phyloP scores from a whole-genome alignment of 2,329 filamentous ascomycete species.

The Iodosphaeria phyllophila region DNA sequence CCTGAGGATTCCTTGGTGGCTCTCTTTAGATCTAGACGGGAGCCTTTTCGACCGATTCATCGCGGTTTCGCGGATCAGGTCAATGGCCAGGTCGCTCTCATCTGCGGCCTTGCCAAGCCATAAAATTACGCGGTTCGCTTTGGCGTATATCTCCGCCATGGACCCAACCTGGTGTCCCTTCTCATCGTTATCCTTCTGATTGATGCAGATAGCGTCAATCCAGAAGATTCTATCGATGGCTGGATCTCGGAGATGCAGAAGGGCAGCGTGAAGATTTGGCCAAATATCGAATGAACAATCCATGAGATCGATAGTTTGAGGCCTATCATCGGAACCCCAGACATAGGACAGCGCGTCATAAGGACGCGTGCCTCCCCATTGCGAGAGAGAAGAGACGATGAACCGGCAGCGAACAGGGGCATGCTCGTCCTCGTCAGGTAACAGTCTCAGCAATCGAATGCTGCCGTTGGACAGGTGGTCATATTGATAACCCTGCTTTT shows the following conservation, averaged over 20 bases:
- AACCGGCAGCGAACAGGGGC: too few species aligned
- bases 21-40: too few species aligned
- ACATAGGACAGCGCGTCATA: conserved; percentile 1
- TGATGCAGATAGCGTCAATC: conserved; percentile 2
- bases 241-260: not conserved
- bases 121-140: conserved; percentile 4
- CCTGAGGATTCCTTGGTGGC: too few species aligned
- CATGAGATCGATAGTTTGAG: not conserved
- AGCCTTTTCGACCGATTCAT: too few species aligned
- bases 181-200: conserved; percentile 4
- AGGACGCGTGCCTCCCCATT: too few species aligned
- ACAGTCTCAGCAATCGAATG: too few species aligned
- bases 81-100: too few species aligned
- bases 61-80: too few species aligned
- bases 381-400: not conserved
- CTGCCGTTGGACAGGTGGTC: too few species aligned
- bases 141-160: conserved; percentile 4
- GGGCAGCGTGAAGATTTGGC: not conserved
- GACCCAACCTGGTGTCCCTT: conserved; percentile 5
- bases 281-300: not conserved
- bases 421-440: too few species aligned
- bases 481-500: too few species aligned
- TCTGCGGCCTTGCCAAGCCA: too few species aligned
- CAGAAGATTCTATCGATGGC: not conserved
- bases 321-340: not conserved